These are phyloP conservation scores for Colletotrichum sp. DNA, from an alignment of 2,329 filamentous ascomycete species.

Conservation along the genomic window DNA sequence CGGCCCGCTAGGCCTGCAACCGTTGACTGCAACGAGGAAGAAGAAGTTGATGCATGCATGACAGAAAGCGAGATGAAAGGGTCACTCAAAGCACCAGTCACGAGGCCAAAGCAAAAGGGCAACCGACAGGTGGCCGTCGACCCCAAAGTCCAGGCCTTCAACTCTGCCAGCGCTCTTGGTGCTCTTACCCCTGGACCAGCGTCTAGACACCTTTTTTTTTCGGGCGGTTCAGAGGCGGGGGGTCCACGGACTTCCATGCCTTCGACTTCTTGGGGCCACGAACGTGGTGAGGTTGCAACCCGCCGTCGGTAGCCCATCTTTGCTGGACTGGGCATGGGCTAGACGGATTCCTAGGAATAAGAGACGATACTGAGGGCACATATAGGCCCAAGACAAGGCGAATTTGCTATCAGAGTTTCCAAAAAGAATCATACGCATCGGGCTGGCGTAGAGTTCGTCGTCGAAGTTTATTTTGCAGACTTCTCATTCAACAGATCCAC, in stretches of 20 bases:
- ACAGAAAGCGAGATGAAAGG: conserved; percentile 20
- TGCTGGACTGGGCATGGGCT: conserved; percentile 11
- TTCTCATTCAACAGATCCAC: background rate
- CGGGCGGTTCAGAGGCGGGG: background rate
- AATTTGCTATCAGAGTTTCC: background rate
- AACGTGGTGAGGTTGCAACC: conserved; percentile 23
- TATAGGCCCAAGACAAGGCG: background rate
- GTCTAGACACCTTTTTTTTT: background rate
- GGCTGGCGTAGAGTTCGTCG: background rate
- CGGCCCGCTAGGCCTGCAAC: conserved; percentile 9
- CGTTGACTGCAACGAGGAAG: background rate
- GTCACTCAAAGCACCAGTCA: background rate
- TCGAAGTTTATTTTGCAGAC: background rate
- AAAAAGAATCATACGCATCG: background rate
- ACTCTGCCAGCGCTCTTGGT: background rate
- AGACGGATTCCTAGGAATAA: background rate
- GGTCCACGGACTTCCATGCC: background rate
- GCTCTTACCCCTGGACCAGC: background rate
- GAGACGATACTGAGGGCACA: conserved; percentile 5
- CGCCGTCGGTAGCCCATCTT: conserved; percentile 13
- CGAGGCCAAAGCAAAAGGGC: background rate
- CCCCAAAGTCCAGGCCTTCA: background rate
- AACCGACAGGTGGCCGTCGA: background rate
- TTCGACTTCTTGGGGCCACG: background rate
- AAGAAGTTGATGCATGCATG: conserved; percentile 10